A percentile compares a stretch with the other conserved stretches of the same genome.
Evolutionary conservation across 768 basidiomycete genomes (phyloP).

Genomic region (Mycena leptocephala): DNA sequence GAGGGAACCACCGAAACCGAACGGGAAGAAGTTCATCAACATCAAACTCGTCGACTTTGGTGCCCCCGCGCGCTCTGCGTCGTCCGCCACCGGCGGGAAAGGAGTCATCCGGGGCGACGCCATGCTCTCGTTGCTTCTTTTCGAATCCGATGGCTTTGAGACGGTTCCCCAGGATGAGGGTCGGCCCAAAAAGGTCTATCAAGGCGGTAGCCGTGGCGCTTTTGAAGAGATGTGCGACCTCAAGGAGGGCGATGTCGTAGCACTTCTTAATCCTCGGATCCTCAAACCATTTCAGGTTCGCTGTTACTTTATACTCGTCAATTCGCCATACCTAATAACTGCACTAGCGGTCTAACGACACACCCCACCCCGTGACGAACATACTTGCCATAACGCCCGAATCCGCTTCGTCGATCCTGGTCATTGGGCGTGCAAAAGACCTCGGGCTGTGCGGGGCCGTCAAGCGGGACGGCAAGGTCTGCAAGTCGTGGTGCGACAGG

Average conservation of each 20-base stretch:
- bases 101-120: conserved; percentile 86
- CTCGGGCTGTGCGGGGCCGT: conserved; percentile 87
- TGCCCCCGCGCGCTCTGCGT: conserved; percentile 66
- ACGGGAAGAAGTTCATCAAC: conserved; percentile 88
- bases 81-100: conserved; percentile 71
- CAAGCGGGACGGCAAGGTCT: conserved; percentile 86
- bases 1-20: conserved; percentile 58
- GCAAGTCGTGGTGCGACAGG: conserved; percentile 94
- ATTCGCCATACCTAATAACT: not conserved
- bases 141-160: conserved; percentile 88
- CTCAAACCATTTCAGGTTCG: conserved; percentile 89
- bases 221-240: conserved; percentile 92
- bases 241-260: conserved; percentile 91
- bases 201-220: conserved; percentile 93
- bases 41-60: conserved; percentile 90
- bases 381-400: conserved; percentile 92
- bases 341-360: conserved; percentile 62
- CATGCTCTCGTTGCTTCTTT: conserved; percentile 85
- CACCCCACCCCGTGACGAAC: conserved; percentile 85
- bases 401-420: conserved; percentile 83
- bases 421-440: conserved; percentile 90
- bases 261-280: conserved; percentile 90
- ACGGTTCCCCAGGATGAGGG: conserved; percentile 67
- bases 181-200: conserved; percentile 76
- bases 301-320: not conserved